Evolutionary conservation across 2,329 filamentous ascomycete species (phyloP), one percentile per base, ranked within the genome.

Genomic region (Colletotrichum gloeosporioides): DNA sequence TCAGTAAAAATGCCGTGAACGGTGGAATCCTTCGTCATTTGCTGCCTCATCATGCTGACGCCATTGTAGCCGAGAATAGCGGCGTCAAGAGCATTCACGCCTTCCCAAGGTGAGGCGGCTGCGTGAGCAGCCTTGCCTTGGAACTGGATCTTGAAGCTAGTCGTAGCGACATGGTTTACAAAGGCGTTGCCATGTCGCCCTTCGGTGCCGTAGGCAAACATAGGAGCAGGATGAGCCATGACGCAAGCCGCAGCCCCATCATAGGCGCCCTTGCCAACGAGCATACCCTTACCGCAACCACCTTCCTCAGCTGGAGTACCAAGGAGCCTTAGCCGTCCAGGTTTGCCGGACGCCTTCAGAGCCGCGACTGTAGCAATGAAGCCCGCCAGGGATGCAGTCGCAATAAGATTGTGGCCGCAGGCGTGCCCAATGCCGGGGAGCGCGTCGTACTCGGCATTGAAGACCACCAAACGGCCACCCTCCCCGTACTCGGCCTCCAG

Each of bases 1-100:
- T 49, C 39, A 49, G 39, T 49, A n/a, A 49, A n/a, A 18, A 49
- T 49, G 73, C 87, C 91, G 34, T 82, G 85, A 6, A 86, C 89
- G 34, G 88, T 73, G 80, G 95, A 95, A 27, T 94, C 92, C 18
- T 49, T 49, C 39, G 39, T 49, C 39, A n/a, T 49, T 49, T 71
- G 76, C 63, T 68, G 53, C 32, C 70, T 16, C 27, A 87, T 78
- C 9, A 85, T 77, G 3, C 83, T 79, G 18, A 87, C 81, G 57
- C 81, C 2, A 80, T 75, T 73, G 49, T 77, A 76, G 15, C 73
- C 73, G 10, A 63, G 16, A 1, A 87, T 82, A 29, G 84, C 63
- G 5, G 85, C 86, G 73, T 88, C 86, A 6, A 87, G 81, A 0
- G 86, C 86, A 77, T 88, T 88, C 27, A 83, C 77, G 3, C 86